Percentiles rank a stretch among this genome's conserved stretches.
These are phyloP conservation scores for Castanea crenata DNA, from an alignment of 306 rosid species.

Conservation along the genomic window DNA sequence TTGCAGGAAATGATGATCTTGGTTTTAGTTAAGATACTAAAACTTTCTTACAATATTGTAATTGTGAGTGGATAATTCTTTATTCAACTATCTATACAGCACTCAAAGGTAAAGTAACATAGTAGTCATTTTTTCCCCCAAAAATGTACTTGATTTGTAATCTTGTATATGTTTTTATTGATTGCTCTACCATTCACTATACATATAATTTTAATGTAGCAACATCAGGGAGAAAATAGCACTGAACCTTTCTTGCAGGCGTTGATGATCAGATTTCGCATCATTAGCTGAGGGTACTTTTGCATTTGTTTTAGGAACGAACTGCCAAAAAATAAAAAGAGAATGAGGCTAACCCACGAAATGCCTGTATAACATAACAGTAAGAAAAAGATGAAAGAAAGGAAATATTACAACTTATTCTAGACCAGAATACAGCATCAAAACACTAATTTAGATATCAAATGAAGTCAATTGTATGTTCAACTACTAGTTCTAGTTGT, in stretches of 20 bases:
- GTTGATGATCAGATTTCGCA: conserved; percentile 82
- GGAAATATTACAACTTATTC: not conserved
- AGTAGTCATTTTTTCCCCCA: too few species aligned
- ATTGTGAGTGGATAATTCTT: too few species aligned
- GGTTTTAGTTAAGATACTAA: too few species aligned
- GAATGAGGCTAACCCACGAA: not conserved
- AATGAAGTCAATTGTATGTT: not conserved
- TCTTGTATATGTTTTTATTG: too few species aligned
- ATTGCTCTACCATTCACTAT: not conserved
- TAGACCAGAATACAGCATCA: not conserved
- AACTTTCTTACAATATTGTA: not conserved
- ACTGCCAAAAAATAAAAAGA: conserved; percentile 52
- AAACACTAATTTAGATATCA: not conserved
- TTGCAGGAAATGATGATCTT: not conserved
- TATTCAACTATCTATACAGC: not conserved
- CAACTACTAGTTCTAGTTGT: not conserved
- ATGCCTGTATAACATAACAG: too few species aligned
- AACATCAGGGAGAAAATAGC: conserved; percentile 18
- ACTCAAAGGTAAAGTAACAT: too few species aligned
- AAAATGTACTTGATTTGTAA: too few species aligned
- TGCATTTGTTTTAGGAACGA: conserved; percentile 81
- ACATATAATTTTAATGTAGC: conserved; percentile 1
- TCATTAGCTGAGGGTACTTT: conserved; percentile 84
- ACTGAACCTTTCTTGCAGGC: conserved; percentile 82
- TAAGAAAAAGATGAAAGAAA: not conserved